Percentiles rank a stretch among this genome's conserved stretches.
Evolutionary conservation across 257 asterid genomes (phyloP).

Genomic region (Solanum pinnatisectum): DNA sequence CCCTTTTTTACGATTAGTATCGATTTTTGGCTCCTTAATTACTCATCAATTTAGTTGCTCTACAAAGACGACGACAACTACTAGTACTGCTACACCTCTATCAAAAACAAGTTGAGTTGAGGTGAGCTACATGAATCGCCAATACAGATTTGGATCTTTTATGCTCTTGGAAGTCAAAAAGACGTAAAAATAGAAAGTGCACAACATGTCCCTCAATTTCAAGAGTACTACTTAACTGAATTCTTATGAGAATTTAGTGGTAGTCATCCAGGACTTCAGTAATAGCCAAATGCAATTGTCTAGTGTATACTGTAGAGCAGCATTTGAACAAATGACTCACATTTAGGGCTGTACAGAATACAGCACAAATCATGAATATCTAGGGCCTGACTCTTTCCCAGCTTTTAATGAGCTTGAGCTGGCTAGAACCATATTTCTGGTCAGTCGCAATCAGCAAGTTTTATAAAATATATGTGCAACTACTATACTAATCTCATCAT

Average conservation of each 20-base stretch:
- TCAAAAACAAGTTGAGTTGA: not conserved
- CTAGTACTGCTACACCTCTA: not conserved
- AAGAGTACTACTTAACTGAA: not conserved
- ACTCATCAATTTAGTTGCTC: not conserved
- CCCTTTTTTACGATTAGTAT: not conserved
- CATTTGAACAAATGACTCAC: not conserved
- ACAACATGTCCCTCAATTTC: not conserved
- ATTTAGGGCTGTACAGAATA: not conserved
- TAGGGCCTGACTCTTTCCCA: not conserved
- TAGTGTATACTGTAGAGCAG: not conserved
- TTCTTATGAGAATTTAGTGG: not conserved
- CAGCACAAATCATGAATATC: not conserved
- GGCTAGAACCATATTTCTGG: not conserved
- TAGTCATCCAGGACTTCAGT: not conserved
- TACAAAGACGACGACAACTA: not conserved
- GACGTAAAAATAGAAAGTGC: not conserved
- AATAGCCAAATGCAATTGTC: not conserved
- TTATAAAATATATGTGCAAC: not conserved
- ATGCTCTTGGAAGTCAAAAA: not conserved
- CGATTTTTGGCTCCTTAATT: not conserved
- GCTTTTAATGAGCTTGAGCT: not conserved
- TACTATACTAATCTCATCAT: not conserved
- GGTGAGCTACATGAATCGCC: not conserved
- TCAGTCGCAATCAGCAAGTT: not conserved
- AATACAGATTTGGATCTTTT: not conserved